A percentile compares a stretch with the other conserved stretches of the same genome.
phyloP scores from a whole-genome alignment of 768 basidiomycete genomes.

The Pleurotus sapidus region DNA sequence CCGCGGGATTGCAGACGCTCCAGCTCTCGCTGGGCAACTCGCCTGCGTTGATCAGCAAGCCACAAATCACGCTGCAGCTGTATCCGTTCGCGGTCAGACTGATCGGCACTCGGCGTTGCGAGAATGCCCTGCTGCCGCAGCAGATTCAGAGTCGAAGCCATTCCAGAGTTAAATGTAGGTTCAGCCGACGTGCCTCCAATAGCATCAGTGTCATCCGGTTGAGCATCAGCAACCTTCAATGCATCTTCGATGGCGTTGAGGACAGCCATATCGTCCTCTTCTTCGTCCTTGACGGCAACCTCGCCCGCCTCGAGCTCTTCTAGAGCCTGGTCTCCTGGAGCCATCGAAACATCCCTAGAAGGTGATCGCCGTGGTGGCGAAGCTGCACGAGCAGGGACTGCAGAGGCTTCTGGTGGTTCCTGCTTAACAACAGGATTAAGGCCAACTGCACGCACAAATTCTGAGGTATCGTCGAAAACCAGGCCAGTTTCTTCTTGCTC shows the following conservation, averaged over 20 bases:
- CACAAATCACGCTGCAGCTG: constrained; percentile 87
- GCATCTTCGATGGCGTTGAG: constrained; percentile 74
- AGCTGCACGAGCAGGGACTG: constrained; percentile 18
- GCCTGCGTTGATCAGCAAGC: constrained; percentile 81
- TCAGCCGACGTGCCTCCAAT: constrained; percentile 69
- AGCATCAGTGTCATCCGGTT: constrained; percentile 39
- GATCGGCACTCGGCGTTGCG: constrained; percentile 59
- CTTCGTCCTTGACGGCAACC: constrained; percentile 76
- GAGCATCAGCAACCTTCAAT: constrained; percentile 60
- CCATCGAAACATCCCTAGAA: constrained; percentile 55
- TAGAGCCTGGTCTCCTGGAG: constrained; percentile 55
- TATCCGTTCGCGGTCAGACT: constrained; percentile 70
- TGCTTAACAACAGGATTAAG: constrained; percentile 53
- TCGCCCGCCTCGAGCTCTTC: constrained; percentile 84
- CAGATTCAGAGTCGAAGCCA: constrained; percentile 86
- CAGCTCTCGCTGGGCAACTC: constrained; percentile 74
- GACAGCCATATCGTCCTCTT: constrained; percentile 67
- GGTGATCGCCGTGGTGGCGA: constrained; percentile 35
- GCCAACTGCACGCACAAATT: constrained; percentile 87
- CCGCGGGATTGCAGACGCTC: constrained; percentile 78
- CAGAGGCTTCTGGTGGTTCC: constrained; percentile 37
- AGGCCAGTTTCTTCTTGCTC: constrained; percentile 53
- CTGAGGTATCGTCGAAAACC: constrained; percentile 94
- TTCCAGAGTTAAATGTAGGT: constrained; percentile 76
- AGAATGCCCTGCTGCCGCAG: constrained; percentile 92